phyloP scores from a whole-genome alignment of 192 early-diverging fungal genomes.

The Lunasporangiospora selenospora region DNA sequence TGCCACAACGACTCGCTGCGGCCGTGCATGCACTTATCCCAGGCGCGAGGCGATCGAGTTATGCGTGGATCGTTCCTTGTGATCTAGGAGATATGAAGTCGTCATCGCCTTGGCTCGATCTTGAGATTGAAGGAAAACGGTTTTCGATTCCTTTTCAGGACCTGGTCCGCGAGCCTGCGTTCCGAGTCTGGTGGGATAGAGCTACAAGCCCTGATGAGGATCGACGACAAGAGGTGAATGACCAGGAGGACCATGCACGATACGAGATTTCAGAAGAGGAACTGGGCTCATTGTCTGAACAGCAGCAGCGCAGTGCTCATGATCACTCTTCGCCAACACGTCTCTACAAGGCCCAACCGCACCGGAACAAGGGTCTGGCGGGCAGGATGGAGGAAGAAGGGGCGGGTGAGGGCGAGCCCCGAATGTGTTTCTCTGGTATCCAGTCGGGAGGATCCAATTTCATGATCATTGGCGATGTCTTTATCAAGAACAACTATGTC shows the following conservation, averaged over 20 bases:
- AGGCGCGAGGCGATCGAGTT: neutral
- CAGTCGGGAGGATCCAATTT: slow-evolving; percentile 8
- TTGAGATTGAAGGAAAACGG: slow-evolving; percentile 17
- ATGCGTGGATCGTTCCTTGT: slow-evolving; percentile 47
- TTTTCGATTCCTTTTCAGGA: slow-evolving; percentile 30
- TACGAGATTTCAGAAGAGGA: no score
- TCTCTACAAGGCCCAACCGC: no score
- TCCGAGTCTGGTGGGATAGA: neutral
- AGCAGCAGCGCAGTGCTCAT: no score
- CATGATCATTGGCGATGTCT: slow-evolving; percentile 64
- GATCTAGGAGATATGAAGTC: slow-evolving; percentile 14
- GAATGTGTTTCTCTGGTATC: slow-evolving; percentile 32
- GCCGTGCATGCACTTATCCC: slow-evolving; percentile 37
- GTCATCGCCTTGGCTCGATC: slow-evolving; percentile 10
- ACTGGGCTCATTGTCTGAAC: no score
- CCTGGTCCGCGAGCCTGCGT: slow-evolving; percentile 1
- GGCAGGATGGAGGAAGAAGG: no score
- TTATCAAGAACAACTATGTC: slow-evolving; percentile 63
- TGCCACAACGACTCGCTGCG: slow-evolving; percentile 52
- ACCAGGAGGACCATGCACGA: no score
- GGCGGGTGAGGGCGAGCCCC: no score
- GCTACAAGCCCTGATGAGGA: no score
- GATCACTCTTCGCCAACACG: no score
- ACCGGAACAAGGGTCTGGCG: no score
- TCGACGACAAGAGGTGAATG: no score